These are phyloP conservation scores for Thermothelomyces thermophilus DNA, from an alignment of 2,329 filamentous ascomycete genomes.

Conservation along the genomic window DNA sequence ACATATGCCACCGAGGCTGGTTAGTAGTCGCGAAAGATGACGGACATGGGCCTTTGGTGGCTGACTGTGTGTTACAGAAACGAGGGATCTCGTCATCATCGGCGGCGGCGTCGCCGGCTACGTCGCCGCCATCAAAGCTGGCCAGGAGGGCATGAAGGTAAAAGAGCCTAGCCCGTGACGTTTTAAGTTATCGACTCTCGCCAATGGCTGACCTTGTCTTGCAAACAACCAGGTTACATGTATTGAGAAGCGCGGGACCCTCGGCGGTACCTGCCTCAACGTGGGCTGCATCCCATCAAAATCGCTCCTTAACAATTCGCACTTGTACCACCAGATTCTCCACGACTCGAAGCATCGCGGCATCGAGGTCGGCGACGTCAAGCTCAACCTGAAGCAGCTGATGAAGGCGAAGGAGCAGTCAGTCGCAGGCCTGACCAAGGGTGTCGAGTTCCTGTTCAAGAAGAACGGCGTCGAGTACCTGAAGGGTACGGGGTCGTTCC, in stretches of 20 bases:
- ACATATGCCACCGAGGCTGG: constrained; percentile 53
- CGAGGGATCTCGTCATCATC: constrained; percentile 96
- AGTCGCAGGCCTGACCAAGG: constrained; percentile 84
- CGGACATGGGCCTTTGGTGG: constrained; percentile 32
- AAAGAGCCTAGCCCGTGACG: not conserved
- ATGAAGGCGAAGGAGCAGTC: constrained; percentile 98
- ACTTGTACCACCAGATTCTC: constrained; percentile 93
- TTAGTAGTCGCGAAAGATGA: constrained; percentile 34
- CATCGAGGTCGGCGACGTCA: constrained; percentile 95
- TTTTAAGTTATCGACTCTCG: no score
- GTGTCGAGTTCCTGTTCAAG: constrained; percentile 96
- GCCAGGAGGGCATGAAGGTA: constrained; percentile 94
- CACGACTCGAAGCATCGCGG: constrained; percentile 96
- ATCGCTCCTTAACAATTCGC: constrained; percentile 98
- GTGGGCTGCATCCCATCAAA: constrained; percentile 99
- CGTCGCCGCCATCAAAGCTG: constrained; percentile 98
- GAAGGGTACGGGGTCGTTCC: constrained; percentile 84
- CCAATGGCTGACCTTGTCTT: constrained; percentile 1
- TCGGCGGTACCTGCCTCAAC: constrained; percentile 96
- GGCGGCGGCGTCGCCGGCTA: constrained; percentile 97
- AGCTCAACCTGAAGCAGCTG: constrained; percentile 89
- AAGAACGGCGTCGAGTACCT: constrained; percentile 99
- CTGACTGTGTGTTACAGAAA: constrained; percentile 55
- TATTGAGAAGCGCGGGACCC: constrained; percentile 93
- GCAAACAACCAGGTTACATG: constrained; percentile 65